Evolutionary conservation across 139 green algal genomes (phyloP), one percentile per base, ranked within the genome.

Genomic region (Axilococcus clingmanii): DNA sequence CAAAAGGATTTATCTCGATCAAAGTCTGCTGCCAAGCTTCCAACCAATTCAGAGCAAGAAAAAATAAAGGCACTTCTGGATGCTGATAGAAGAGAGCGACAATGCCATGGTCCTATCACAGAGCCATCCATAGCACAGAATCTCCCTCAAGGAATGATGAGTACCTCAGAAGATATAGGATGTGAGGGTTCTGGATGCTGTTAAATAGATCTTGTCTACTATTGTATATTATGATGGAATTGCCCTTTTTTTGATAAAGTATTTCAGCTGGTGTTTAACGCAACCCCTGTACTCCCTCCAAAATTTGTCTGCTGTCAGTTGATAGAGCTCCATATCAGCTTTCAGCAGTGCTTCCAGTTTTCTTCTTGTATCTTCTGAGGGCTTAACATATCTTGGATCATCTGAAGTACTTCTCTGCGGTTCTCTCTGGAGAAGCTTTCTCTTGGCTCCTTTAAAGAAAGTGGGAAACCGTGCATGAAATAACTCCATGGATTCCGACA

Each of bases 41-140:
- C 52, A 36, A 35, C 32, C 14, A 55, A 34, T 12, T 30, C 48
- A n/a, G 41, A 42, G 14, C 57, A 48, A 28, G 19, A 42, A 22
- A 30, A 32, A 37, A 48, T 60, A 32, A 49, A 47, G 7, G 28
- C 16, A 2, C 42, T 50, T 31, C 49, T 75, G 48, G 63, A 74
- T 16, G 60, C 59, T 6, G 66, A 75, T 63, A 23, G 63, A 6
- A 33, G 20, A 6, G 66, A 75, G 33, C 40, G 66, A n/a, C n/a
- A n/a, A n/a, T n/a, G n/a, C n/a, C n/a, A n/a, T 4, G 54, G 40
- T 3, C 7, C 32, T 38, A 12, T 12, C 9, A 38, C 9, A 12
- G 33, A 9, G 33, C 12, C 9, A 38, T 12, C 12, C 33, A 38
- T 17, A 9, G 9, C 12, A 17, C 12, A 17, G 12, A 9, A 38